These are phyloP conservation scores for Monilinia fructicola DNA, from an alignment of 2,329 filamentous ascomycete genomes.

Conservation along the genomic window DNA sequence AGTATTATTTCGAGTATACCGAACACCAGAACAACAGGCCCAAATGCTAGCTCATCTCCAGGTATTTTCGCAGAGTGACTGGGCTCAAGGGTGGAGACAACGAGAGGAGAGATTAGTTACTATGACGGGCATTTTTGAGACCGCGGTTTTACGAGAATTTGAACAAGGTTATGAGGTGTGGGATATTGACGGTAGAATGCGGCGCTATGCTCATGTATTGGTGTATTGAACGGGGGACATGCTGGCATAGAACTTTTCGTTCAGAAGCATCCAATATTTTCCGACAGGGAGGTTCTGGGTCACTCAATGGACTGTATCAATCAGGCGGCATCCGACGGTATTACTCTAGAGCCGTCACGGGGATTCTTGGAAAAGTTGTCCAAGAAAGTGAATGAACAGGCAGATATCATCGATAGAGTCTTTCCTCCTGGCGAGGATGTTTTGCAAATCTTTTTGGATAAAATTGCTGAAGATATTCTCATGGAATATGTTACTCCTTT, in stretches of 20 bases:
- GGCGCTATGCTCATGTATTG: constrained; percentile 82
- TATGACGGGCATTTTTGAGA: constrained; percentile 84
- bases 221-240: constrained; percentile 75
- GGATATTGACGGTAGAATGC: constrained; percentile 88
- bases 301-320: constrained; percentile 82
- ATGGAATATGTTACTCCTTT: constrained; percentile 82
- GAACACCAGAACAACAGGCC: constrained; percentile 86
- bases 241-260: constrained; percentile 83
- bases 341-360: constrained; percentile 77
- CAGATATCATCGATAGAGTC: constrained; percentile 74
- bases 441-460: constrained; percentile 76
- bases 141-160: constrained; percentile 86
- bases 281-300: constrained; percentile 67
- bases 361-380: constrained; percentile 76
- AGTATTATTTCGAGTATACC: constrained; percentile 80
- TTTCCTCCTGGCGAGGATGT: constrained; percentile 72
- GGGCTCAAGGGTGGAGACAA: constrained; percentile 68
- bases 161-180: constrained; percentile 86
- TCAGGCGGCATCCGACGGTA: constrained; percentile 59
- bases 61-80: constrained; percentile 78
- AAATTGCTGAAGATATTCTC: constrained; percentile 77
- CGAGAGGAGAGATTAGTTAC: constrained; percentile 70
- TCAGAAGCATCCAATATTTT: constrained; percentile 82
- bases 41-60: constrained; percentile 81
- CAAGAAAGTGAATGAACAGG: constrained; percentile 77